These are phyloP conservation scores for Fusarium agapanthi DNA, from an alignment of 2,329 filamentous ascomycete genomes.

Conservation along the genomic window DNA sequence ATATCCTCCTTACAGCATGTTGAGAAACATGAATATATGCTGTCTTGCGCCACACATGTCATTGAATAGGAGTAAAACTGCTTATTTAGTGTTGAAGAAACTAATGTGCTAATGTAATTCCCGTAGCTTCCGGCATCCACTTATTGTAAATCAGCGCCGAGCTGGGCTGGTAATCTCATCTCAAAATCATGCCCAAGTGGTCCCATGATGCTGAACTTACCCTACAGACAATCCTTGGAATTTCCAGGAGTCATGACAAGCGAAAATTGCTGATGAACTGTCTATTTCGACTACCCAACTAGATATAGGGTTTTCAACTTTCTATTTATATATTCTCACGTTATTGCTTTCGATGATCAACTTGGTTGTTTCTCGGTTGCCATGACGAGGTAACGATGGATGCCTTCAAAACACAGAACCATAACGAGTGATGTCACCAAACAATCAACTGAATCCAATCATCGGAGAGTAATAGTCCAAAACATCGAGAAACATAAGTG, in stretches of 20 bases:
- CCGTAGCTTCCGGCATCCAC: conserved; percentile 34
- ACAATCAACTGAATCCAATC: too few species aligned
- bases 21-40: neutral
- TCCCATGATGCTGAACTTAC: conserved; percentile 13
- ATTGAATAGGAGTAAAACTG: neutral
- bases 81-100: neutral
- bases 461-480: too few species aligned
- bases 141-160: conserved; percentile 17
- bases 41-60: conserved; percentile 7
- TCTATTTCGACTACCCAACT: too few species aligned
- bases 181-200: conserved; percentile 16
- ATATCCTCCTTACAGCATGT: neutral
- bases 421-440: too few species aligned
- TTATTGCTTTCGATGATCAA: too few species aligned
- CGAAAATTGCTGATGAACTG: neutral
- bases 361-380: too few species aligned
- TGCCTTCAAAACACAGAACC: too few species aligned
- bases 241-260: neutral
- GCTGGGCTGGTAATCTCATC: conserved; percentile 22
- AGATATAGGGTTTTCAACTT: too few species aligned
- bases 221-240: neutral
- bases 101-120: neutral
- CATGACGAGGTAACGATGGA: too few species aligned
- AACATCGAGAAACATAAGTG: too few species aligned
- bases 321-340: too few species aligned